Conservation (phyloP, 164 flowering plant genomes). For the Piper longum region DNA sequence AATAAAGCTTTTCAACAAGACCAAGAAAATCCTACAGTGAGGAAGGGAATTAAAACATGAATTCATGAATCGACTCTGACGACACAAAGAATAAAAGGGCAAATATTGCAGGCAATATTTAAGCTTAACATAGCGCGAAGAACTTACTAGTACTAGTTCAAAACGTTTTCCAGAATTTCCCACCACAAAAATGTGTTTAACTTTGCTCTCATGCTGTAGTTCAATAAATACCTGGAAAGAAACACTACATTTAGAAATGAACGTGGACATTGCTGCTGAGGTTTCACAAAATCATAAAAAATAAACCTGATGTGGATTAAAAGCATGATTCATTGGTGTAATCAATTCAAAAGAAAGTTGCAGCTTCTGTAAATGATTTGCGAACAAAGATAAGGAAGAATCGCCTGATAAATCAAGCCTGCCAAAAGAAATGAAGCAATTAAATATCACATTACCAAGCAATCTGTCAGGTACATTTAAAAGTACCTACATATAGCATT, state of each 20-base stretch:
- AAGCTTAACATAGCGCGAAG: too few species aligned
- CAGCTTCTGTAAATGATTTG: conserved; percentile 92
- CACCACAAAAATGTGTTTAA: conserved; percentile 73
- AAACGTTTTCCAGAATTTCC: conserved; percentile 53
- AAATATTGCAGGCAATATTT: too few species aligned
- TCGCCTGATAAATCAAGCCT: conserved; percentile 43
- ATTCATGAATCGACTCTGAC: too few species aligned
- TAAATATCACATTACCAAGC: background rate
- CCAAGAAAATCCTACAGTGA: conserved; percentile 75
- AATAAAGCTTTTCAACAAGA: conserved; percentile 83
- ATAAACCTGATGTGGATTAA: conserved; percentile 83
- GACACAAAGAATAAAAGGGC: too few species aligned
- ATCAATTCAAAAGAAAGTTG: conserved; percentile 56
- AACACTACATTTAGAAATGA: conserved; percentile 1
- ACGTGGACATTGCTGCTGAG: background rate
- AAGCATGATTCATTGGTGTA: conserved; percentile 47
- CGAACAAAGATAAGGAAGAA: conserved; percentile 48
- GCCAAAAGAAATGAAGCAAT: conserved; percentile 2
- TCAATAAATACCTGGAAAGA: conserved; percentile 72
- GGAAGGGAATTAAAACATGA: background rate
- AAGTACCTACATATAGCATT: too few species aligned
- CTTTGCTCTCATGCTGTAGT: conserved; percentile 72
- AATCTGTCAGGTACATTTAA: background rate
- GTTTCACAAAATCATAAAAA: background rate
- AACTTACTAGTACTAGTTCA: conserved; percentile 46